Conservation (phyloP, 345 rosid genomes). For the Sonneratia alba region DNA sequence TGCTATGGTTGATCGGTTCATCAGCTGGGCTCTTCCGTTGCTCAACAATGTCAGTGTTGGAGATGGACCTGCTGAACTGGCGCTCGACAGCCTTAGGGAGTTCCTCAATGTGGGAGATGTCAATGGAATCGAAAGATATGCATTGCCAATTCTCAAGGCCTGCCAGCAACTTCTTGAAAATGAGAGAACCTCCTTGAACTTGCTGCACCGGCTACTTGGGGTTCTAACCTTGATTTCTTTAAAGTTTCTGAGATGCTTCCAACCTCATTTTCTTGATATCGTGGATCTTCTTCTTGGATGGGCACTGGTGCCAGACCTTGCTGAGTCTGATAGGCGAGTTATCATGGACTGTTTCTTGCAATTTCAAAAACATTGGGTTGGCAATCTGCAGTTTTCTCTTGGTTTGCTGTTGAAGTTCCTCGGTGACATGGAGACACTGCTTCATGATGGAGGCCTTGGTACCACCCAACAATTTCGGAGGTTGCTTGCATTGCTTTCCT, state of each 20-base stretch:
- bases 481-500: constrained; percentile 83
- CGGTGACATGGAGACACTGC: constrained; percentile 78
- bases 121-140: constrained; percentile 71
- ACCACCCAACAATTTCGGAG: constrained; percentile 63
- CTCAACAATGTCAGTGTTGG: constrained; percentile 54
- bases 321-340: constrained; percentile 59
- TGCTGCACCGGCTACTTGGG: constrained; percentile 50
- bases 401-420: constrained; percentile 69
- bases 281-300: constrained; percentile 94
- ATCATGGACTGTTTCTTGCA: constrained; percentile 84
- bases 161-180: constrained; percentile 88
- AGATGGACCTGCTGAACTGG: constrained; percentile 60
- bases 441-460: constrained; percentile 67
- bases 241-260: constrained; percentile 63
- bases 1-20: constrained; percentile 65
- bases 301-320: constrained; percentile 79
- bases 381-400: constrained; percentile 68
- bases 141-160: constrained; percentile 61
- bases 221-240: constrained; percentile 61
- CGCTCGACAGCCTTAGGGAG: constrained; percentile 66
- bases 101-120: constrained; percentile 69
- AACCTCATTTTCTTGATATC: constrained; percentile 84
- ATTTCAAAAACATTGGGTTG: constrained; percentile 91
- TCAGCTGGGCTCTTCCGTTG: constrained; percentile 79
- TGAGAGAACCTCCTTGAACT: constrained; percentile 79